Evolutionary conservation across 208 protist species (phyloP), one percentile per base, ranked within the genome.

Genomic region (Leptomonas seymouri): DNA sequence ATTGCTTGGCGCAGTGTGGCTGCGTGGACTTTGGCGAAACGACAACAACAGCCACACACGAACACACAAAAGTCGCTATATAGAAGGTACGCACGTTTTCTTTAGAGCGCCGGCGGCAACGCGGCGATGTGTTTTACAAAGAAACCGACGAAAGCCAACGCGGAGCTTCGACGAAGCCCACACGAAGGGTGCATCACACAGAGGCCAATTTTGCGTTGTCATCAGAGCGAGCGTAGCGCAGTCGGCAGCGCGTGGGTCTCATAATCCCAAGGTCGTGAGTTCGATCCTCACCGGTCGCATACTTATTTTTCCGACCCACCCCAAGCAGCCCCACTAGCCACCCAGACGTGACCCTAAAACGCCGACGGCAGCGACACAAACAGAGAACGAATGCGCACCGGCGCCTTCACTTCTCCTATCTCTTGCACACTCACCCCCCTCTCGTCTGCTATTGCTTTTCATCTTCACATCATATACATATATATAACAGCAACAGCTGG

Each of bases 201-300:
- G 9, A 53, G n/a, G 31, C 6, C 4, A 41, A 58, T 31, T 56
- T 48, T 8, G 36, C n/a, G 2, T 53, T 16, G 30, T 20, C 21
- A 15, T 6, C 66, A 45, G 71, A 70, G 87, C 90, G 87, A 92
- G 87, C 84, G 80, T 97, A 86, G 92, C 92, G 92, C 92, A 95
- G 92, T 95, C 92, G 90, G 92, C 90, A 97, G 92, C 92, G 92
- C 92, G 92, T 97, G 87, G 89, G 92, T 94, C 79, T 97, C 92
- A 97, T 97, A 97, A 97, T 91, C 92, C 92, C 87, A 97, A 97
- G 92, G 89, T 95, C 89, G 92, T 97, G 85, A 97, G 92, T 95
- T 93, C 91, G 87, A 96, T 80, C 85, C 87, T 93, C 84, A 81
- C 80, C 70, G 76, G 67, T 82, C 74, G 78, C 78, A 84, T 59